A percentile compares a stretch with the other conserved stretches of the same genome.
phyloP scores from a whole-genome alignment of 352 stramenopile genomes.

The Globisporangium takayamanum region DNA sequence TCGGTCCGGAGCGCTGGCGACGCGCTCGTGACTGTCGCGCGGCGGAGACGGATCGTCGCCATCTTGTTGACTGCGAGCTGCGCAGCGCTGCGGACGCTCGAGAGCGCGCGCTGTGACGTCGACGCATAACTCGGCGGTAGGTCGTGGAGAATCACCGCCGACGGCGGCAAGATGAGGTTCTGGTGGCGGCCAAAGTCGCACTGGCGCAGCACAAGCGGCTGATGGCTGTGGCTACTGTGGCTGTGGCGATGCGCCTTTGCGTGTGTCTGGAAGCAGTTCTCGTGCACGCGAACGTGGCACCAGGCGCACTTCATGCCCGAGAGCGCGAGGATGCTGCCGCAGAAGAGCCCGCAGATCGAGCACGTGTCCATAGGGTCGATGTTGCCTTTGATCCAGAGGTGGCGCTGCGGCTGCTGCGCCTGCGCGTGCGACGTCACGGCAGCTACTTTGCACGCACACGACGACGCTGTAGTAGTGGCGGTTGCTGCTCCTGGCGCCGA shows the following conservation, averaged over 20 bases:
- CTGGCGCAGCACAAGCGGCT: slow-evolving; percentile 28
- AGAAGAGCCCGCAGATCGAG: slow-evolving; percentile 71
- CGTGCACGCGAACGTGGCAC: slow-evolving; percentile 76
- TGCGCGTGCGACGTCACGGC: slow-evolving; percentile 11
- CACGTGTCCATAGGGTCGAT: slow-evolving; percentile 82
- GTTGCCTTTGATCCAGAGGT: slow-evolving; percentile 81
- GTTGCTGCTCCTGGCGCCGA: not conserved
- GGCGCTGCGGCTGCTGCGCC: slow-evolving; percentile 23
- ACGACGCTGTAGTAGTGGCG: not conserved
- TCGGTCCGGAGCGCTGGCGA: not conserved
- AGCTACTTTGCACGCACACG: slow-evolving; percentile 13
- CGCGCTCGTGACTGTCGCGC: slow-evolving; percentile 21
- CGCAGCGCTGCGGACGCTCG: slow-evolving; percentile 56
- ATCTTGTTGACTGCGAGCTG: slow-evolving; percentile 68
- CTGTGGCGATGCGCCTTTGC: slow-evolving; percentile 12
- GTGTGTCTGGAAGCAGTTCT: slow-evolving; percentile 61
- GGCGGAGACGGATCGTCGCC: slow-evolving; percentile 58
- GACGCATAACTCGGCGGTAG: slow-evolving; percentile 23
- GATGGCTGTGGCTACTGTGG: too few relatives aligned
- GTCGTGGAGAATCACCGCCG: slow-evolving; percentile 43
- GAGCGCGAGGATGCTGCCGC: slow-evolving; percentile 72
- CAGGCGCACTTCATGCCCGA: slow-evolving; percentile 78
- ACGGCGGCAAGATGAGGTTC: slow-evolving; percentile 59
- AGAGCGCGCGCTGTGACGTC: slow-evolving; percentile 61
- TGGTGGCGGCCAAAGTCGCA: slow-evolving; percentile 68